These are phyloP conservation scores for Lasiosphaeris hirsuta DNA, from an alignment of 495 filamentous ascomycete species.

Conservation along the genomic window DNA sequence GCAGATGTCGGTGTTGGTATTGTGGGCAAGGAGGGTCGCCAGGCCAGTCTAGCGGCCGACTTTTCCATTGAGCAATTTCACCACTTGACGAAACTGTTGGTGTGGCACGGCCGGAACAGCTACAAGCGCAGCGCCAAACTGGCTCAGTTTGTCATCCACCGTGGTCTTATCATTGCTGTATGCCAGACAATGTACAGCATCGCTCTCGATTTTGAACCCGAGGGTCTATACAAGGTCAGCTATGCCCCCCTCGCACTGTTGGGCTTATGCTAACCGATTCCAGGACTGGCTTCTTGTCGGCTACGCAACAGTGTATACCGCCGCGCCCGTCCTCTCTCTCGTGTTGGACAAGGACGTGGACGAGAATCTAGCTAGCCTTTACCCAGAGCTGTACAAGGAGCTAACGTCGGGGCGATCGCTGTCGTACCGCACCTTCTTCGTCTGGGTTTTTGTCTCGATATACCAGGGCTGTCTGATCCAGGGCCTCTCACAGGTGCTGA, in stretches of 20 bases:
- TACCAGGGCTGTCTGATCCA: constrained; percentile 96
- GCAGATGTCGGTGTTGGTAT: constrained; percentile 98
- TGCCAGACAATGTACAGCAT: constrained; percentile 98
- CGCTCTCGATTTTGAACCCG: constrained; percentile 83
- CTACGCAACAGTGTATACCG: constrained; percentile 95
- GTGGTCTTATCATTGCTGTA: constrained; percentile 88
- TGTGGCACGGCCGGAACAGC: constrained; percentile 96
- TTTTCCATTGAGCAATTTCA: constrained; percentile 94
- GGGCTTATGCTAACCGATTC: constrained; percentile 20
- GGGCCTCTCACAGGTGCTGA: constrained; percentile 81
- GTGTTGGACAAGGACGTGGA: constrained; percentile 95
- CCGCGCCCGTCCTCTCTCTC: constrained; percentile 89
- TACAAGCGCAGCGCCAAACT: constrained; percentile 96
- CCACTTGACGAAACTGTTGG: constrained; percentile 92
- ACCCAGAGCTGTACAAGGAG: constrained; percentile 97
- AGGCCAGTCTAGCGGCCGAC: constrained; percentile 91
- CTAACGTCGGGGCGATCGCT: constrained; percentile 79
- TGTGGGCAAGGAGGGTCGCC: constrained; percentile 94
- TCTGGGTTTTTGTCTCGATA: constrained; percentile 92
- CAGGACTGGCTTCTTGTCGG: constrained; percentile 95
- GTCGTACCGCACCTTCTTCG: constrained; percentile 90
- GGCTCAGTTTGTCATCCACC: constrained; percentile 97
- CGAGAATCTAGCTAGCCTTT: constrained; percentile 86
- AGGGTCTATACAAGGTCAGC: constrained; percentile 76
- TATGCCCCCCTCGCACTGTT: background rate